Base-by-base conservation (phyloP, 768 basidiomycete genomes). In the Ramaria sp. region DNA sequence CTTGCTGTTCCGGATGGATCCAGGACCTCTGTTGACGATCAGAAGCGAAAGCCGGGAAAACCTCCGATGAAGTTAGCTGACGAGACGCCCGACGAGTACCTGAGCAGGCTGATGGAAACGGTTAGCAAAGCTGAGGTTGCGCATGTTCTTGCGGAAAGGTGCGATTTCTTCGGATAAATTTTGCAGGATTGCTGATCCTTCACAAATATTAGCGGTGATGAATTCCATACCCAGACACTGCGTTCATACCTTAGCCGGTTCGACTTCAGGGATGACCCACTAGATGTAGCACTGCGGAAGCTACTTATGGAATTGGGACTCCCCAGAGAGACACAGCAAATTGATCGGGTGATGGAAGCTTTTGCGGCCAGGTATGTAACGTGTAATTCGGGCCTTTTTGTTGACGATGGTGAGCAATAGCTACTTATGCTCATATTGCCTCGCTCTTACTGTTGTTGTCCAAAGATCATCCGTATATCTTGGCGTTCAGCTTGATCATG, bases 401-500 rank as follows among this genome's bases (percentile, higher is more conserved):
- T 71, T 12, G 81, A 83, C 16, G 77, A 86, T 63, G 93, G 91
- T 88, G 61, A 56, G 74, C 57, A 30, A 16, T 5, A 12, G 34
- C 37, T 52, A 44, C 44, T 12, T 9, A n/a, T 24, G 12, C 18
- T 45, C n/a, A 9, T 6, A 36, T 24, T 52, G 24, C 27, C 48
- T 34, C 44, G 39, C n/a, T n/a, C n/a, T 43, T 10, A 22, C 27
- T 52, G 2, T 9, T 1, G 13, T 8, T 38, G 55, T 55, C 8
- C 43, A n/a, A 58, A 94, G 93, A 96, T 63, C 85, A 95, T 61
- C 88, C 95, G 10, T 97, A 98, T 69, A 88, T 98, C 50, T 73
- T 98, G 45, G 92, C 95, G 12, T 98, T 97, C 71, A 97, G 95
- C 61, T 73, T 97, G 64, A 96, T 98, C 62, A 98, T 99, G 95